Percentiles rank a stretch among this genome's conserved stretches.
Evolutionary conservation across 371 early-diverging fungal genomes (phyloP).

Genomic region (Blakeslea trispora): DNA sequence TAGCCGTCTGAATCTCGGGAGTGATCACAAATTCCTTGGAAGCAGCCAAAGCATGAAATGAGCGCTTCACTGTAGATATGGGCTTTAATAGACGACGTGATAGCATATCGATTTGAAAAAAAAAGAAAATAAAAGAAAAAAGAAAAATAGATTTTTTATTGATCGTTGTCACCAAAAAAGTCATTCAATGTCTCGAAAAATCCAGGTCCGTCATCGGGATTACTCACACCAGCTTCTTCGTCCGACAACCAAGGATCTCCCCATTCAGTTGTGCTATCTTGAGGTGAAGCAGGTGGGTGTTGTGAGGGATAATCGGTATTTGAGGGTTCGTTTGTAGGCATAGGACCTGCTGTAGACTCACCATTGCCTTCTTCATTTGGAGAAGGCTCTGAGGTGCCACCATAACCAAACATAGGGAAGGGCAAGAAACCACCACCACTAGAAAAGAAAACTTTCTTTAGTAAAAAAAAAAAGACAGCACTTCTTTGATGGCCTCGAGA

Average conservation of each 20-base stretch:
- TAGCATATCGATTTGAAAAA: neutral
- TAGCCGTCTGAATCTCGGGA: conserved; percentile 58
- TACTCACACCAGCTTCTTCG: conserved; percentile 46
- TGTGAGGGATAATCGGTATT: conserved; percentile 10
- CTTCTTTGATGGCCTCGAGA: too few relatives aligned
- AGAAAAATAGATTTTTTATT: conserved; percentile 10
- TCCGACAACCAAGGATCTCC: conserved; percentile 46
- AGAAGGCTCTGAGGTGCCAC: conserved; percentile 13
- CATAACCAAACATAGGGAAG: conserved; percentile 50
- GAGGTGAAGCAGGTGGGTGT: conserved; percentile 13
- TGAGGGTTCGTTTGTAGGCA: neutral
- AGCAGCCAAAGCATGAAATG: conserved; percentile 14
- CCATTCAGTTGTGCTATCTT: conserved; percentile 28
- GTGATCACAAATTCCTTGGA: conserved; percentile 25
- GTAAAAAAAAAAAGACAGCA: neutral
- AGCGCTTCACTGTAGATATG: neutral
- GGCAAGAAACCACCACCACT: conserved; percentile 45
- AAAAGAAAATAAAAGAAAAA: conserved; percentile 7
- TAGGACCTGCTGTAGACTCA: neutral
- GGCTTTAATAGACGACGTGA: conserved; percentile 1
- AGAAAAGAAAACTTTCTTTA: too few relatives aligned
- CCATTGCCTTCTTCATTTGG: conserved; percentile 7
- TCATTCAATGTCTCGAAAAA: conserved; percentile 26
- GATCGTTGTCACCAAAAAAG: conserved; percentile 24
- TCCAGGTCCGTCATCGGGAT: conserved; percentile 31